These are phyloP conservation scores for Pythium rishiriense DNA, from an alignment of 352 stramenopile genomes.

Conservation along the genomic window DNA sequence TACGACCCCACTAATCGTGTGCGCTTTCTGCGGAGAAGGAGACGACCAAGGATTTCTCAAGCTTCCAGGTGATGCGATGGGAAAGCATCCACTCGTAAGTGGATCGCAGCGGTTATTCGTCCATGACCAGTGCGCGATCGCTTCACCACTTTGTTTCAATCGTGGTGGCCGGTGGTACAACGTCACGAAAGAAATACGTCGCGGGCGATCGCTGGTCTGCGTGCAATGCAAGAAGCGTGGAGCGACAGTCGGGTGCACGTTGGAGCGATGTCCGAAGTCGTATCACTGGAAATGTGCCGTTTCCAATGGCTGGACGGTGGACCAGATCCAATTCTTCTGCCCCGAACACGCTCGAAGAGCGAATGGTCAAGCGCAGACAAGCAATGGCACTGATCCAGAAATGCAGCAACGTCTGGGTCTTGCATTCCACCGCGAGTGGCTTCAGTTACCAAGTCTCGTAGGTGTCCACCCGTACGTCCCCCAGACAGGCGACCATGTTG, in stretches of 20 bases:
- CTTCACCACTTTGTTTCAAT: constrained; percentile 83
- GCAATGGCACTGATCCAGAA: constrained; percentile 6
- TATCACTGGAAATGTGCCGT: constrained; percentile 88
- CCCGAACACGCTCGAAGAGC: constrained; percentile 45
- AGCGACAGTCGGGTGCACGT: constrained; percentile 76
- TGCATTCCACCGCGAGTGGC: constrained; percentile 75
- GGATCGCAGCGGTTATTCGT: constrained; percentile 77
- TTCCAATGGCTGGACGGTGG: constrained; percentile 60
- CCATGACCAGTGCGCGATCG: constrained; percentile 85
- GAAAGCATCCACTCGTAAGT: constrained; percentile 66
- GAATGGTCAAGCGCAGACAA: constrained; percentile 2
- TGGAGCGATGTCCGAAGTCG: constrained; percentile 60
- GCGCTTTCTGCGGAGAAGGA: constrained; percentile 76
- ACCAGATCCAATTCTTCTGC: constrained; percentile 86
- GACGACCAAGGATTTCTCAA: constrained; percentile 73
- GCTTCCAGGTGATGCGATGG: constrained; percentile 77
- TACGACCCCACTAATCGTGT: constrained; percentile 57
- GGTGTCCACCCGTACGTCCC: constrained; percentile 73
- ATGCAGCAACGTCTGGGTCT: constrained; percentile 57
- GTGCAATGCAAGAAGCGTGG: constrained; percentile 70
- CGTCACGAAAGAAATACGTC: constrained; percentile 78
- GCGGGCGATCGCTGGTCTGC: constrained; percentile 65
- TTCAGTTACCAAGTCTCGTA: constrained; percentile 54
- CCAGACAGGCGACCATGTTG: constrained; percentile 78
- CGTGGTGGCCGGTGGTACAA: constrained; percentile 82